Base-by-base conservation (phyloP, 306 rosid species). In the Senna siamea region DNA sequence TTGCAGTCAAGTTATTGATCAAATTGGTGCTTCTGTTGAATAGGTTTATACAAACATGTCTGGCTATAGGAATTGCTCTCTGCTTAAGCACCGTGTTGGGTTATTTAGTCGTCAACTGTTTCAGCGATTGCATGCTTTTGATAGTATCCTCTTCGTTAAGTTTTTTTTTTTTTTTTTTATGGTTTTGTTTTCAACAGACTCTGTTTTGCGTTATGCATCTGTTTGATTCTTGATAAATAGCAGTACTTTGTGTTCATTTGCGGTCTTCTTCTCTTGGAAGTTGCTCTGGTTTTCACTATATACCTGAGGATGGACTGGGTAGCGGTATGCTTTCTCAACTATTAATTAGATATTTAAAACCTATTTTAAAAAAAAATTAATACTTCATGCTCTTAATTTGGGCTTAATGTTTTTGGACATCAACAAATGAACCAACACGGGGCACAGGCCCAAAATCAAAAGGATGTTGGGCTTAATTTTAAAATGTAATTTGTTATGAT, bases 31-130 rank as follows among this genome's bases (percentile, higher is more conserved):
- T 77, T 68, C 41, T 78, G 75, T 22, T 86, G 35, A 72, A 66
- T 89, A 87, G 92, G 89, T 85, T 87, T 76, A 76, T 85, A 62
- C 66, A 78, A 53, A 12, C 78, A 72, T 85, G 81, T 78, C 74
- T 85, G 57, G 86, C 76, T 14, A 69, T 83, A 69, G 89, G 92
- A 76, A 87, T 85, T 23, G 82, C 69, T 14, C 66, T 87, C 52
- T 78, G 85, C 89, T 63, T 87, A 51, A 80, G 81, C 87, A 80
- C 87, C 2, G 43, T 80, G 6, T 59, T 34, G 37, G 87, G 85
- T 62, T 80, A 58, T 46, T 53, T 78, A 37, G 83, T 78, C 63
- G 70, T 76, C 47, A 74, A 75, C 53, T 82, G 81, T 75, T 44
- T 71, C 61, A 85, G 60, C 37, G 54, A 74, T 61, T 70, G 23